Conservation (phyloP, 768 basidiomycete genomes). For the Antrodiella citrinella region DNA sequence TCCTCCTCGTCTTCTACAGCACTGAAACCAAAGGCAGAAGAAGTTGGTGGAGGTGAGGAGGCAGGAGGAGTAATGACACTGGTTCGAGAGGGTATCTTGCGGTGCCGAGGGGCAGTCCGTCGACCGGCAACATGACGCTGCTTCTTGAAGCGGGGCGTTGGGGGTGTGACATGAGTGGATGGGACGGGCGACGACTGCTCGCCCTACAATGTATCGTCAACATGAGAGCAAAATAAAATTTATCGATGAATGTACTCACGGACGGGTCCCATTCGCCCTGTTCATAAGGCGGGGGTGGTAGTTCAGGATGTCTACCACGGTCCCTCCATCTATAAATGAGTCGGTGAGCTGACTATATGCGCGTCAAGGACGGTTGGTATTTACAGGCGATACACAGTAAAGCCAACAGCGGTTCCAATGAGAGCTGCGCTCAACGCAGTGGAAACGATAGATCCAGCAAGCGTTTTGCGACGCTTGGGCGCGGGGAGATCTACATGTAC, state of each 20-base stretch:
- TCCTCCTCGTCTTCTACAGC: slow-evolving; percentile 18
- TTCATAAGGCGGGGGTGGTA: slow-evolving; percentile 49
- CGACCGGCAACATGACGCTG: slow-evolving; percentile 28
- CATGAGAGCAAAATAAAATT: not conserved
- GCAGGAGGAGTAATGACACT: not conserved
- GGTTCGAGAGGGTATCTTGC: slow-evolving; percentile 24
- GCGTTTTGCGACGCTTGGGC: slow-evolving; percentile 70
- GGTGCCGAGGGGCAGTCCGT: slow-evolving; percentile 31
- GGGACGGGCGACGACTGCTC: slow-evolving; percentile 2
- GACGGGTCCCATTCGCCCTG: slow-evolving; percentile 48
- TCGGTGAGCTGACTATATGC: slow-evolving; percentile 1
- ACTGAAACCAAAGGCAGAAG: slow-evolving; percentile 37
- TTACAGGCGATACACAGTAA: slow-evolving; percentile 82
- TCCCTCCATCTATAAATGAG: slow-evolving; percentile 59
- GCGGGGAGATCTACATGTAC: slow-evolving; percentile 58
- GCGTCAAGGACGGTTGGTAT: slow-evolving; percentile 21
- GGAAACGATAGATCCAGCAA: slow-evolving; percentile 77
- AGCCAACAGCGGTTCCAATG: slow-evolving; percentile 79
- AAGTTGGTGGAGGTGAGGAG: slow-evolving; percentile 14
- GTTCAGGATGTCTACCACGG: slow-evolving; percentile 50
- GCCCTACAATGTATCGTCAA: not conserved
- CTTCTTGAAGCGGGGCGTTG: slow-evolving; percentile 30
- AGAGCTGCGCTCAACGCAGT: slow-evolving; percentile 81
- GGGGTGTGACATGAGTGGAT: slow-evolving; percentile 25
- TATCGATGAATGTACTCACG: slow-evolving; percentile 9